A percentile compares a stretch with the other conserved stretches of the same genome.
These are phyloP conservation scores for Neonectria punicea DNA, from an alignment of 2,329 filamentous ascomycete genomes.

Conservation along the genomic window DNA sequence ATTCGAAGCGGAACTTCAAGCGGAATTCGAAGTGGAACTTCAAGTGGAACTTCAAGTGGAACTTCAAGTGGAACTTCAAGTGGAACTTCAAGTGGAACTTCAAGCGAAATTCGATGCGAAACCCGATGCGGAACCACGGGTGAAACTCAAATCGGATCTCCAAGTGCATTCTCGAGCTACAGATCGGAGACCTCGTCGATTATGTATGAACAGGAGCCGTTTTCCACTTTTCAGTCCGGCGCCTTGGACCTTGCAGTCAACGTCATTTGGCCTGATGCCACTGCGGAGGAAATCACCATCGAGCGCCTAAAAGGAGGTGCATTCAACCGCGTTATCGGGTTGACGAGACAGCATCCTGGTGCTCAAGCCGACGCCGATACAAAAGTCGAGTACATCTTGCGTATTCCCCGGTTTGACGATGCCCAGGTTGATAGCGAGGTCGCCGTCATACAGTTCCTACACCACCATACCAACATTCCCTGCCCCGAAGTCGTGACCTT, in stretches of 20 bases:
- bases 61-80: too few species aligned
- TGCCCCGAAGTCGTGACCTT: neutral
- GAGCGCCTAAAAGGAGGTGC: conserved; percentile 1
- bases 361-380: neutral
- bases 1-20: too few species aligned
- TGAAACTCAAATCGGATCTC: too few species aligned
- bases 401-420: neutral
- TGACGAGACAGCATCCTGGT: neutral
- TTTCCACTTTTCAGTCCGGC: neutral
- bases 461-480: neutral
- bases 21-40: too few species aligned
- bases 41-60: too few species aligned
- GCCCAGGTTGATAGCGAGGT: neutral
- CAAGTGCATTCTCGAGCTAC: neutral
- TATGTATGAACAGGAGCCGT: neutral
- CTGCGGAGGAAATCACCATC: neutral
- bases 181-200: neutral
- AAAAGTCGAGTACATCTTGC: conserved; percentile 2
- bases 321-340: conserved; percentile 2
- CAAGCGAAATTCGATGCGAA: too few species aligned
- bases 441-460: neutral
- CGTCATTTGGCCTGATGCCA: neutral
- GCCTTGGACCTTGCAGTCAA: neutral
- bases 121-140: too few species aligned
- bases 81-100: too few species aligned